Evolutionary conservation across 1,284 basidiomycete genomes (phyloP), one percentile per base, ranked within the genome.

Genomic region (Leccinum angustisporum): DNA sequence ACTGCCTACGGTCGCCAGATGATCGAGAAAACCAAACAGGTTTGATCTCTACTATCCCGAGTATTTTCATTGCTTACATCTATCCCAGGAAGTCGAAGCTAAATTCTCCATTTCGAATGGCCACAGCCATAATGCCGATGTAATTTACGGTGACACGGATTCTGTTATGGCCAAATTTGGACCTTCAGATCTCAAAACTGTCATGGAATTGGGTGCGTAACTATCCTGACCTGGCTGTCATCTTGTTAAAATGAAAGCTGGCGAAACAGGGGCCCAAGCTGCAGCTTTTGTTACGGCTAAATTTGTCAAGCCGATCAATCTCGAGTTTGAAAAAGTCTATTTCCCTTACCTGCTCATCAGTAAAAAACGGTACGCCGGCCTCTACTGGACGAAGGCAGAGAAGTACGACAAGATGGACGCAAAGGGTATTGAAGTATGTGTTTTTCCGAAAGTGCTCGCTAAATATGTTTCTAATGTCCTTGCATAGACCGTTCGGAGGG

Each of bases 341-440:
- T 98, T 92, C 75, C 95, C 95, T 3, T 98, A 98, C 74, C 78
- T 98, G 57, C 86, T 98, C 46, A 98, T 98, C 76, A 97, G 81
- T 82, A 98, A 98, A 78, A 98, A 98, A 77, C 87, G 96, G 36
- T 98, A 98, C 76, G 95, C 96, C 3, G 96, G 95, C 4, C 77
- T 97, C 61, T 97, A 98, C 72, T 98, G 96, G 96, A 98, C 95
- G 1, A 88, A 86, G 65, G 80, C 89, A 7, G 95, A 97, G 53
- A 96, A 94, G 75, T 95, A 92, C 68, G 96, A 98, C 76, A 98
- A 98, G 79, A 97, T 98, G 96, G 95, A 98, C 70, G 91, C 96
- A 1, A 98, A 98, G 77, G 95, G 95, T 69, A 98, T 98, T 63
- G 95, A 98, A 84, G 95, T 95, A 62, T 33, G 86, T 70, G 18